These are phyloP conservation scores for Saccharomycopsis selenospora DNA, from an alignment of 805 yeast species.

Conservation along the genomic window DNA sequence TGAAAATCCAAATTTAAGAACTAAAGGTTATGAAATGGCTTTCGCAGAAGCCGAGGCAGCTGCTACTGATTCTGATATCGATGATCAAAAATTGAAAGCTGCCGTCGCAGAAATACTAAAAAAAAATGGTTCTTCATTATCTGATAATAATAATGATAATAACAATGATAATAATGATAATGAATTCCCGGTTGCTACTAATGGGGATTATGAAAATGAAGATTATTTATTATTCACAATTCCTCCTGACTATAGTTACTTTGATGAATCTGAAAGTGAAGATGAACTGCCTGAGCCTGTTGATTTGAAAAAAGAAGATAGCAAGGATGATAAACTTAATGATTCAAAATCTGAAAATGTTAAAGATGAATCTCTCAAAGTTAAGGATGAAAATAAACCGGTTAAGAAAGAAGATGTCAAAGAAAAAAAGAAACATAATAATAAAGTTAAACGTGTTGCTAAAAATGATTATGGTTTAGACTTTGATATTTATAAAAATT, in stretches of 20 bases:
- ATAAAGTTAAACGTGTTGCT: conserved; percentile 11
- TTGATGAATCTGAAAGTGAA: conserved; percentile 9
- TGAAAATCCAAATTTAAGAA: conserved; percentile 27
- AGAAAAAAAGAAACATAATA: conserved; percentile 5
- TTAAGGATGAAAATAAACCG: neutral
- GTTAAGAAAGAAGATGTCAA: neutral
- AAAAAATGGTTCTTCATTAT: conserved; percentile 18
- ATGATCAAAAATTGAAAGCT: conserved; percentile 22
- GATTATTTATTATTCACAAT: conserved; percentile 18
- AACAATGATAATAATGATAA: conserved; percentile 28
- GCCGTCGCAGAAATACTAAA: conserved; percentile 21
- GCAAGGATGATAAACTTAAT: conserved; percentile 4
- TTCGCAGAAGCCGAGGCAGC: conserved; percentile 23
- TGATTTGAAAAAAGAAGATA: conserved; percentile 3
- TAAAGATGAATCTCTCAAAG: conserved; percentile 9
- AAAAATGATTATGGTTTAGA: conserved; percentile 20
- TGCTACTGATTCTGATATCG: conserved; percentile 21
- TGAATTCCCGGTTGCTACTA: conserved; percentile 15
- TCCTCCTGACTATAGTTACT: conserved; percentile 6
- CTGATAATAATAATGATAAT: conserved; percentile 22
- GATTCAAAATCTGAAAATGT: neutral
- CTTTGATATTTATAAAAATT: conserved; percentile 24
- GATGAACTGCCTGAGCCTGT: too few species aligned
- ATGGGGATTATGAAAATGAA: conserved; percentile 16
- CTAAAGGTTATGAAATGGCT: conserved; percentile 21